These are phyloP conservation scores for Plasmodium blacklocki DNA, from an alignment of 169 alveolate genomes.

Conservation along the genomic window DNA sequence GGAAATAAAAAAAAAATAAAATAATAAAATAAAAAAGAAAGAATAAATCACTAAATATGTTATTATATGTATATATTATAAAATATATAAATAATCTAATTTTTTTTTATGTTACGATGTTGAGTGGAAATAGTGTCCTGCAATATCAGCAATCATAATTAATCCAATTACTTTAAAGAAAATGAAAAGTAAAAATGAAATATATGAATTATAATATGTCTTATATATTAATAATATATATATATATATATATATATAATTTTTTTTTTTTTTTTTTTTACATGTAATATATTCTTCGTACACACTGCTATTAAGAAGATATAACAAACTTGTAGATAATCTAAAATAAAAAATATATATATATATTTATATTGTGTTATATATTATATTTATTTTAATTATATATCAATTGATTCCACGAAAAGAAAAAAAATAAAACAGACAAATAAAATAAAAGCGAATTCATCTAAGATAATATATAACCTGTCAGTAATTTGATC, in stretches of 20 bases:
- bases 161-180: conserved; percentile 50
- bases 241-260: neutral
- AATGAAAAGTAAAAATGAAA: neutral
- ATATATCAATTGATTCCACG: neutral
- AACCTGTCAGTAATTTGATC: conserved; percentile 78
- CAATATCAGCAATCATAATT: conserved; percentile 77
- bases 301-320: conserved; percentile 62
- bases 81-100: neutral
- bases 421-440: neutral
- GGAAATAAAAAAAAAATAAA: neutral
- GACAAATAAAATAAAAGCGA: conserved; percentile 7
- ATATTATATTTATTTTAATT: no score
- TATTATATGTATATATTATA: no score
- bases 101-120: conserved; percentile 64
- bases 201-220: neutral
- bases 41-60: no score
- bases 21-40: no score
- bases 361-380: no score
- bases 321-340: conserved; percentile 64
- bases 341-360: conserved; percentile 16
- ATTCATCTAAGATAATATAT: neutral
- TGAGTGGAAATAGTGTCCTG: conserved; percentile 73
- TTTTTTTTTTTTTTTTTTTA: conserved; percentile 9
- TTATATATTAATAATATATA: neutral
- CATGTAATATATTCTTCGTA: conserved; percentile 54